Percentiles rank a stretch among this genome's conserved stretches.
Conservation (phyloP, 2,329 filamentous ascomycete species). For the Chrysoporthe austroafricana region DNA sequence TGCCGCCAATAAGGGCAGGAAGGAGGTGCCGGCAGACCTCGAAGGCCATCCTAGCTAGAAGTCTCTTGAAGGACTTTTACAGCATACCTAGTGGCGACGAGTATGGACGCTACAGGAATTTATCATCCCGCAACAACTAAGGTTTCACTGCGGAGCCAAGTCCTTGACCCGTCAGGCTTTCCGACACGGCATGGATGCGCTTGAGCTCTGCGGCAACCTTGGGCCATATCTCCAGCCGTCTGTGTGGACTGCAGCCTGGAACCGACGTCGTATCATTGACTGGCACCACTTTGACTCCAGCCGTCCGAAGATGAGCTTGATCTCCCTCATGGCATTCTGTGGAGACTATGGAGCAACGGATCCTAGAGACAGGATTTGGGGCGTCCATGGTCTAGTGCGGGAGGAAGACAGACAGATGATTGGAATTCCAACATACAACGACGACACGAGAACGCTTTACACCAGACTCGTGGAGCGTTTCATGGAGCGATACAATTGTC, state of each 20-base stretch:
- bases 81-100: slow-evolving; percentile 18
- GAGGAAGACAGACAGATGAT: slow-evolving; percentile 21
- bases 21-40: slow-evolving; percentile 15
- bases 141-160: slow-evolving; percentile 18
- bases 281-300: slow-evolving; percentile 17
- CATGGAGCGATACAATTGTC: slow-evolving; percentile 7
- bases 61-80: slow-evolving; percentile 1
- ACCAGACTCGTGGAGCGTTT: slow-evolving; percentile 17
- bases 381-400: slow-evolving; percentile 13
- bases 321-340: slow-evolving; percentile 21
- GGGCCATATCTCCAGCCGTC: not conserved
- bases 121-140: slow-evolving; percentile 13
- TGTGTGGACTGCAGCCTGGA: slow-evolving; percentile 18
- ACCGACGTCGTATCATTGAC: slow-evolving; percentile 18
- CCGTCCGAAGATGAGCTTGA: slow-evolving; percentile 17
- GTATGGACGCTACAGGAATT: slow-evolving; percentile 26
- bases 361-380: slow-evolving; percentile 23
- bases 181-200: slow-evolving; percentile 11
- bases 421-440: slow-evolving; percentile 16
- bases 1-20: slow-evolving; percentile 1
- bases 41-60: slow-evolving; percentile 14
- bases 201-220: slow-evolving; percentile 18
- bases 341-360: slow-evolving; percentile 22
- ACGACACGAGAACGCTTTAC: slow-evolving; percentile 18
- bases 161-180: slow-evolving; percentile 10